phyloP scores from a whole-genome alignment of 495 filamentous ascomycete species.

The Penicillium argentinense region DNA sequence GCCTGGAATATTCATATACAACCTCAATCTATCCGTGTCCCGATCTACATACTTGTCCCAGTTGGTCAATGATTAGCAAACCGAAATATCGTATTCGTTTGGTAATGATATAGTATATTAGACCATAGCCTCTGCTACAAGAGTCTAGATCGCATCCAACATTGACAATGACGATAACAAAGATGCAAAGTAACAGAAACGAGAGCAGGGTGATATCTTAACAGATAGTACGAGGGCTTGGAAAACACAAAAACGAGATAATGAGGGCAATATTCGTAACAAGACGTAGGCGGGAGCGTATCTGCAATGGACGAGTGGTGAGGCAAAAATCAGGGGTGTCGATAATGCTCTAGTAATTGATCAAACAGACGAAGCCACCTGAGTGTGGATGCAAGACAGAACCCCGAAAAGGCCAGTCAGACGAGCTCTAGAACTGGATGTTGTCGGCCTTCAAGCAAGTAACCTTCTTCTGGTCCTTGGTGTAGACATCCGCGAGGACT shows the following conservation, averaged over 20 bases:
- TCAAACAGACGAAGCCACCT: constrained; percentile 10
- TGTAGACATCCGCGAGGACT: constrained; percentile 82
- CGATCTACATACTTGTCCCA: background rate
- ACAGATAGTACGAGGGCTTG: constrained; percentile 4
- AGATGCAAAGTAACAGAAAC: constrained; percentile 8
- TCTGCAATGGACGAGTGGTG: constrained; percentile 3
- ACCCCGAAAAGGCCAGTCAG: background rate
- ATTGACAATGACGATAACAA: constrained; percentile 1
- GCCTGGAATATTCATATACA: constrained; percentile 24
- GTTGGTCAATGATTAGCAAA: background rate
- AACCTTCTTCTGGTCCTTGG: constrained; percentile 63
- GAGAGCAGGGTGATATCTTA: constrained; percentile 5
- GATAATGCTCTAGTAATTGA: background rate
- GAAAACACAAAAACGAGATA: constrained; percentile 6
- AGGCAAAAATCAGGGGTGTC: constrained; percentile 3
- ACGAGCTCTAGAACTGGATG: constrained; percentile 34
- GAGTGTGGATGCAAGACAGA: constrained; percentile 14
- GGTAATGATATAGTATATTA: constrained; percentile 4
- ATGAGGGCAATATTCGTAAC: constrained; percentile 17
- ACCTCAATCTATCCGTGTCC: constrained; percentile 6
- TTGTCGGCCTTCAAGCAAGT: constrained; percentile 73
- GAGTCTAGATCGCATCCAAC: background rate
- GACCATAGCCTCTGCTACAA: background rate
- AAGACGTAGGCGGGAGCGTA: constrained; percentile 16
- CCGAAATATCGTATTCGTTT: background rate